Evolutionary conservation across 225 moss, liverwort and hornwort species (phyloP).

Genomic region (Sphagnum contortum): DNA sequence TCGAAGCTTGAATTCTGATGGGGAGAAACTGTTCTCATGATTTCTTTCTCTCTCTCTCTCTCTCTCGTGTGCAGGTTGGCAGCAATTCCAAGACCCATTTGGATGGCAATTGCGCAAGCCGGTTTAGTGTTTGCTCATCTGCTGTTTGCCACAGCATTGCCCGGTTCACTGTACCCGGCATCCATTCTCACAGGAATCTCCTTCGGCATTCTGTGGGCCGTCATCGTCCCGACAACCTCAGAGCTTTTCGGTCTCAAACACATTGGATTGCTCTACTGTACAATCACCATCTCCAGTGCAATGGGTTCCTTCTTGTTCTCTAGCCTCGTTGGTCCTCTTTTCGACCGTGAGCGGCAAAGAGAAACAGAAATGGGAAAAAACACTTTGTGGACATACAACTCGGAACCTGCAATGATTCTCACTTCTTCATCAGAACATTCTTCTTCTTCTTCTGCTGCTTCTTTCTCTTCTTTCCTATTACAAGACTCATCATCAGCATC

Average conservation of each 20-base stretch:
- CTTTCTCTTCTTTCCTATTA: too few relatives aligned
- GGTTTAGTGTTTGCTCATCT: conserved; percentile 3
- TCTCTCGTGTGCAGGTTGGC: conserved; percentile 3
- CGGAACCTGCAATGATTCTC: too few relatives aligned
- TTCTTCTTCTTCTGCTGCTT: too few relatives aligned
- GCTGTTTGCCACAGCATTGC: conserved; percentile 6
- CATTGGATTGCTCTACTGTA: conserved; percentile 13
- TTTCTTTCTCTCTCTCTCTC: not conserved
- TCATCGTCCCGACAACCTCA: conserved; percentile 6
- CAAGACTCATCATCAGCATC: too few relatives aligned
- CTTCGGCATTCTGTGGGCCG: conserved; percentile 6
- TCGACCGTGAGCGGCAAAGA: not conserved
- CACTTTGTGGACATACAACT: too few relatives aligned
- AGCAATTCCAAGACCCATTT: conserved; percentile 9
- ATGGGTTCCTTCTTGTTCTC: conserved; percentile 12
- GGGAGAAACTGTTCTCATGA: too few relatives aligned
- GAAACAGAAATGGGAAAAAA: too few relatives aligned
- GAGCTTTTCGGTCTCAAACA: conserved; percentile 11
- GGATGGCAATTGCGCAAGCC: conserved; percentile 9
- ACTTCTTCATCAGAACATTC: too few relatives aligned
- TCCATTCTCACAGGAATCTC: conserved; percentile 2
- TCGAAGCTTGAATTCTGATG: too few relatives aligned
- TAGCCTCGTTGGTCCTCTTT: conserved; percentile 6
- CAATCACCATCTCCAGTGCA: conserved; percentile 7
- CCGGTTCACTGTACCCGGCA: conserved; percentile 10